These are phyloP conservation scores for Neurospora sp. DNA, from an alignment of 495 filamentous ascomycete species.

Conservation along the genomic window DNA sequence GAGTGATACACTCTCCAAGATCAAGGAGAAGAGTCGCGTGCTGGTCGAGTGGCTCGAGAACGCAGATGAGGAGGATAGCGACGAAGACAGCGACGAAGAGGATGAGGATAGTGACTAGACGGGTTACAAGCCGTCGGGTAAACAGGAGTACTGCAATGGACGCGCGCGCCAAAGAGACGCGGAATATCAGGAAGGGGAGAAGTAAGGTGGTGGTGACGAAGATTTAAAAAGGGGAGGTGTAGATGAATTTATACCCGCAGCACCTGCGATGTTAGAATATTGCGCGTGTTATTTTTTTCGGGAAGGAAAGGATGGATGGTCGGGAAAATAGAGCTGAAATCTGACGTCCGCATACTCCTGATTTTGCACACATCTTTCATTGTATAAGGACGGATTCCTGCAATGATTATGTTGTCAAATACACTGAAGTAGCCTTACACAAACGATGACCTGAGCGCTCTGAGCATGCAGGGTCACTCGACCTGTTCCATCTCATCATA, in stretches of 20 bases:
- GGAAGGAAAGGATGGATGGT: background rate
- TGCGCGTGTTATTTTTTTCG: background rate
- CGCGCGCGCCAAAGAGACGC: background rate
- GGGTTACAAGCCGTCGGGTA: background rate
- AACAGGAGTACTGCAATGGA: background rate
- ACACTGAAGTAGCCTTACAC: background rate
- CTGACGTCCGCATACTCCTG: background rate
- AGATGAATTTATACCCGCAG: background rate
- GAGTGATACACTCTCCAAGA: conserved; percentile 54
- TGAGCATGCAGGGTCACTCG: background rate
- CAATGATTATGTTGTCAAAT: background rate
- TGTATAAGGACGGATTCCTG: background rate
- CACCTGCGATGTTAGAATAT: background rate
- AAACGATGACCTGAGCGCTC: background rate
- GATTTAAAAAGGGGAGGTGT: background rate
- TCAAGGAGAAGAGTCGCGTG: conserved; percentile 61
- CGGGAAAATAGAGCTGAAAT: background rate
- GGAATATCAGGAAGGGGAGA: background rate
- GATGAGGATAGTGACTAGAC: conserved; percentile 20
- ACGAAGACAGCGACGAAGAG: conserved; percentile 59
- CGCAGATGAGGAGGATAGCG: conserved; percentile 68
- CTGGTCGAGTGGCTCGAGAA: conserved; percentile 82
- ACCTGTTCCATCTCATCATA: background rate
- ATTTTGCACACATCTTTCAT: background rate
- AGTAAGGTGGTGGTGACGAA: background rate